phyloP scores from a whole-genome alignment of 306 rosid species.

The Notholithocarpus densiflorus region DNA sequence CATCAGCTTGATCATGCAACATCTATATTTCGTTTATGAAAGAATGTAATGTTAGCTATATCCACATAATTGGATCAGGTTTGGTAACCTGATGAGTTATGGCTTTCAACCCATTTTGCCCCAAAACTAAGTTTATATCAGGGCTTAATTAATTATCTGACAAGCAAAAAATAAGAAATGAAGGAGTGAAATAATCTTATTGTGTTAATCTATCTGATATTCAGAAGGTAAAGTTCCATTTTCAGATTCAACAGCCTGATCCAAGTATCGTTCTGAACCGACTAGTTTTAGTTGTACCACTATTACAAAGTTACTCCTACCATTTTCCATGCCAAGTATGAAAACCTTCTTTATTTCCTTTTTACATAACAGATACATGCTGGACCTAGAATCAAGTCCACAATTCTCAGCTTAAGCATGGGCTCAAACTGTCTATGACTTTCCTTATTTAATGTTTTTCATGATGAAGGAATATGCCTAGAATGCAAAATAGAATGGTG shows the following conservation, averaged over 20 bases:
- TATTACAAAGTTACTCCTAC: neutral
- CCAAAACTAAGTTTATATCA: neutral
- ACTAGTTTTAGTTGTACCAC: neutral
- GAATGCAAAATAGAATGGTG: neutral
- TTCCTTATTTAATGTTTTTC: neutral
- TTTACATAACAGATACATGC: neutral
- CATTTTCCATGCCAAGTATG: neutral
- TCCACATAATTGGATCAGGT: neutral
- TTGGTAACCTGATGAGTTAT: neutral
- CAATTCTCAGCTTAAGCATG: neutral
- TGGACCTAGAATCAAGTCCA: neutral
- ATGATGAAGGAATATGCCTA: neutral
- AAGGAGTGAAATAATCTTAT: neutral
- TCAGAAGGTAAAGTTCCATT: neutral
- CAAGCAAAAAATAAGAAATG: constrained; percentile 10
- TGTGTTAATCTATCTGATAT: neutral
- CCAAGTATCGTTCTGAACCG: too few relatives aligned
- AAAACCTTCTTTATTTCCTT: neutral
- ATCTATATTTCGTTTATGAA: neutral
- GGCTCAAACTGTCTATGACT: neutral
- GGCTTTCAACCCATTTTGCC: neutral
- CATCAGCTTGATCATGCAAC: neutral
- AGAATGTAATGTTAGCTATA: neutral
- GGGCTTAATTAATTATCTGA: neutral
- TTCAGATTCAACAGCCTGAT: too few relatives aligned